phyloP scores from a whole-genome alignment of 192 early-diverging fungal species.

The Cladochytrium replicatum region DNA sequence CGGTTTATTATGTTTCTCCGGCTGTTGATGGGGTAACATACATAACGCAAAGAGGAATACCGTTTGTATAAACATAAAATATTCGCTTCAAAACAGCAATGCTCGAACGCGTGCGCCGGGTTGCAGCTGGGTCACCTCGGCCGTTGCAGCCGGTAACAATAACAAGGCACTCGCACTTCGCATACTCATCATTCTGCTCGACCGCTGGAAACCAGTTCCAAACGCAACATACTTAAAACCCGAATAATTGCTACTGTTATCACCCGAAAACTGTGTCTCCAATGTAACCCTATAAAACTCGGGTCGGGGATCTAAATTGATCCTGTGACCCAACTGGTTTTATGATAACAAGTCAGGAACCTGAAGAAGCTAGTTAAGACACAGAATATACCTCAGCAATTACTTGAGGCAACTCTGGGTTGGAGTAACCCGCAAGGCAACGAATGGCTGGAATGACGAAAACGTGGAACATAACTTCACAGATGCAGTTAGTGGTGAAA shows the following conservation, averaged over 20 bases:
- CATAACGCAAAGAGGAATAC: too few species aligned
- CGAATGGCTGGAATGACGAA: conserved; percentile 81
- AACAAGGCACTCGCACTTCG: conserved; percentile 67
- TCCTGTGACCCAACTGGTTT: conserved; percentile 33
- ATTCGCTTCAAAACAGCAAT: too few species aligned
- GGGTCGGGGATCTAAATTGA: conserved; percentile 53
- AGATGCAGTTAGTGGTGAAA: conserved; percentile 2
- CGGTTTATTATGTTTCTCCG: too few species aligned
- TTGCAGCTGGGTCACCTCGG: too few species aligned
- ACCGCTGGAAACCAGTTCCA: neutral
- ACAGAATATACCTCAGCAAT: conserved; percentile 42
- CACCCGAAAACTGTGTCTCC: too few species aligned
- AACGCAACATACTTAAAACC: conserved; percentile 9
- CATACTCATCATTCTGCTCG: conserved; percentile 57
- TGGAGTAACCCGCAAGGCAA: conserved; percentile 59
- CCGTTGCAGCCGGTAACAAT: conserved; percentile 51
- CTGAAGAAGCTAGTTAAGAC: neutral
- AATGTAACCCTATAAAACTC: too few species aligned
- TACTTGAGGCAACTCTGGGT: conserved; percentile 37
- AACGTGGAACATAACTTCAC: conserved; percentile 71
- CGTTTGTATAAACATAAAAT: too few species aligned
- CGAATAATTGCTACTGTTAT: too few species aligned
- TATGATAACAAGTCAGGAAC: neutral
- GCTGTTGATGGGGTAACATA: too few species aligned
- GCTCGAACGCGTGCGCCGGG: too few species aligned